These are phyloP conservation scores for Vitis cinerea DNA, from an alignment of 164 flowering plant species.

Conservation along the genomic window DNA sequence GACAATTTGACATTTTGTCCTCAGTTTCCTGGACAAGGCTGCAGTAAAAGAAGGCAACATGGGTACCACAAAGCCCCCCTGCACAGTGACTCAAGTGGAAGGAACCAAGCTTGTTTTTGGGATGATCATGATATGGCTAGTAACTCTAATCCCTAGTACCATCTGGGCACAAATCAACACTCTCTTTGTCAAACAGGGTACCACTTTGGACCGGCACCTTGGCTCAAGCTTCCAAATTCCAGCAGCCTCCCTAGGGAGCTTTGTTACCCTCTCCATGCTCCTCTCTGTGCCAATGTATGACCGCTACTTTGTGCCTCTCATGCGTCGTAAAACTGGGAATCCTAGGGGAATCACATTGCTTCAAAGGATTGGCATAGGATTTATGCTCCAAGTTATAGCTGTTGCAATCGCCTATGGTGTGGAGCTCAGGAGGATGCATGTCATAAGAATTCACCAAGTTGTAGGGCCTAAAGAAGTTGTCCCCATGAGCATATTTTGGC, in stretches of 20 bases:
- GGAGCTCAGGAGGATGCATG: conserved; percentile 55
- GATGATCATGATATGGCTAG: conserved; percentile 71
- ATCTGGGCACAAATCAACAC: conserved; percentile 89
- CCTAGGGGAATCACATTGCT: conserved; percentile 84
- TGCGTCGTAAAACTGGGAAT: conserved; percentile 58
- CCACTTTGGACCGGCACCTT: conserved; percentile 57
- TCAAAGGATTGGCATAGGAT: conserved; percentile 79
- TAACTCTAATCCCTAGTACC: conserved; percentile 71
- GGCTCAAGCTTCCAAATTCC: conserved; percentile 62
- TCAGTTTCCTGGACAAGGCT: conserved; percentile 86
- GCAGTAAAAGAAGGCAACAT: conserved; percentile 44
- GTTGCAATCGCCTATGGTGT: conserved; percentile 55
- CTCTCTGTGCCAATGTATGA: conserved; percentile 71
- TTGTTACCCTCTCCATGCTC: conserved; percentile 82
- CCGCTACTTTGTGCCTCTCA: conserved; percentile 72
- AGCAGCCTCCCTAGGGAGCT: conserved; percentile 76
- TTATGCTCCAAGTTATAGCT: conserved; percentile 54
- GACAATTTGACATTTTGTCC: neutral
- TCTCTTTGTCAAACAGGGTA: conserved; percentile 84
- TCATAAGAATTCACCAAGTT: conserved; percentile 33
- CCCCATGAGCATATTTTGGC: conserved; percentile 77
- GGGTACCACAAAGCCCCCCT: conserved; percentile 29
- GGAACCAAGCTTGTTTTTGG: conserved; percentile 62
- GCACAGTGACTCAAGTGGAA: conserved; percentile 89
- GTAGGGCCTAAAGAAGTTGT: conserved; percentile 43